Evolutionary conservation across 306 rosid genomes (phyloP).

Genomic region (Citrullus colocynthis): DNA sequence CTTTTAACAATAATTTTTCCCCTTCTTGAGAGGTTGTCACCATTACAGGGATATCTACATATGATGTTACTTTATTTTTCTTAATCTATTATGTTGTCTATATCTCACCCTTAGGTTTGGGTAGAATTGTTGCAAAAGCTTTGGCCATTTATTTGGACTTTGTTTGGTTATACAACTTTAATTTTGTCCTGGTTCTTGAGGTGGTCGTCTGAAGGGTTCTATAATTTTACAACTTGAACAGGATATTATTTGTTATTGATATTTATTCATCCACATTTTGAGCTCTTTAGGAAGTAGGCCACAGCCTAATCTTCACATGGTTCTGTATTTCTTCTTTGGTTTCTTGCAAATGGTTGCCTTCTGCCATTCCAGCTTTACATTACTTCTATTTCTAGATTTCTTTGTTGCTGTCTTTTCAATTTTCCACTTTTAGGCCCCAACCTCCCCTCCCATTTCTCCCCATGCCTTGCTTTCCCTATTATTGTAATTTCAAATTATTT

Average conservation of each 20-base stretch:
- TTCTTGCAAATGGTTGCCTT: slow-evolving; percentile 3
- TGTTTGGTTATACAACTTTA: neutral
- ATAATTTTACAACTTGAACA: neutral
- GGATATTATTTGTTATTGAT: neutral
- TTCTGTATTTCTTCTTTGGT: neutral
- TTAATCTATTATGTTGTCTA: slow-evolving; percentile 1
- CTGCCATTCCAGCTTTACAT: neutral
- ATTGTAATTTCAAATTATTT: neutral
- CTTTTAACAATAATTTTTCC: neutral
- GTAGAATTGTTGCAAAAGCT: neutral
- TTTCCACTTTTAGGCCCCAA: neutral
- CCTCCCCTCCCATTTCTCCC: neutral
- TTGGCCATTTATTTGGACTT: neutral
- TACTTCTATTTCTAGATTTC: neutral
- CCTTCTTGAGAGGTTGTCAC: neutral
- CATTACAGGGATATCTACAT: neutral
- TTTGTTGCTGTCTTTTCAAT: slow-evolving; percentile 1
- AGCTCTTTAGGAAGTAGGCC: neutral
- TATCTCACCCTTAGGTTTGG: neutral
- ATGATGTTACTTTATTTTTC: neutral
- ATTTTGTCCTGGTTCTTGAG: neutral
- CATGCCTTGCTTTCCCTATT: neutral
- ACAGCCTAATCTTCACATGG: slow-evolving; percentile 1
- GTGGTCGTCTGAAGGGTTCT: neutral
- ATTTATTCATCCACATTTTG: neutral